phyloP scores from a whole-genome alignment of 331 rosid species.

The Malus hybrid region DNA sequence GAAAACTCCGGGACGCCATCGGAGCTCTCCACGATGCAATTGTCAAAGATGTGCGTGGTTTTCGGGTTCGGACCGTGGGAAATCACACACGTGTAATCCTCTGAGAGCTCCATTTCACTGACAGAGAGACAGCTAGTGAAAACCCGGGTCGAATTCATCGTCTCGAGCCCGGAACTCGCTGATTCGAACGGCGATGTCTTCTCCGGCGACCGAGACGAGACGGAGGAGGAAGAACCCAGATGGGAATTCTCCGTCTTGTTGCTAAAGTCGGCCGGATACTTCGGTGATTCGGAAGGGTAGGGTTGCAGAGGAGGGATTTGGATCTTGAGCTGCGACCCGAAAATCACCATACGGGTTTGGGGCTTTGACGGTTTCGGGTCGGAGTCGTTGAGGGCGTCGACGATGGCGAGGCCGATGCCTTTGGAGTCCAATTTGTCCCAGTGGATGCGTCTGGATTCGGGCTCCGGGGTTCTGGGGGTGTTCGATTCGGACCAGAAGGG shows the following conservation, averaged over 20 bases:
- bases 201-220: constrained; percentile 21
- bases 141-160: constrained; percentile 21
- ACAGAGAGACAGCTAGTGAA: constrained; percentile 49
- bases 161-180: constrained; percentile 17
- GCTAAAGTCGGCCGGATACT: constrained; percentile 25
- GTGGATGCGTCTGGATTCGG: constrained; percentile 35
- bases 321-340: constrained; percentile 79
- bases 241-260: constrained; percentile 30
- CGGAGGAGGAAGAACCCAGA: constrained; percentile 32
- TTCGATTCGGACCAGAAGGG: constrained; percentile 52
- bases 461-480: constrained; percentile 32
- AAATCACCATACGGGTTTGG: constrained; percentile 52
- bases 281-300: constrained; percentile 23
- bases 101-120: constrained; percentile 74
- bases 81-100: constrained; percentile 83
- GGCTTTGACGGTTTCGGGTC: constrained; percentile 24
- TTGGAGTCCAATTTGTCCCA: constrained; percentile 52
- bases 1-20: constrained; percentile 37
- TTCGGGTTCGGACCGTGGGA: constrained; percentile 70
- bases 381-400: constrained; percentile 52
- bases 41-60: constrained; percentile 70
- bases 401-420: constrained; percentile 73
- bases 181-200: constrained; percentile 25
- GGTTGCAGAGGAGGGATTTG: constrained; percentile 47
- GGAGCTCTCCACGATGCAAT: constrained; percentile 57